Evolutionary conservation across 1,139 yeast species (phyloP), one percentile per base, ranked within the genome.

Genomic region (Blastobotrys petasosporus): DNA sequence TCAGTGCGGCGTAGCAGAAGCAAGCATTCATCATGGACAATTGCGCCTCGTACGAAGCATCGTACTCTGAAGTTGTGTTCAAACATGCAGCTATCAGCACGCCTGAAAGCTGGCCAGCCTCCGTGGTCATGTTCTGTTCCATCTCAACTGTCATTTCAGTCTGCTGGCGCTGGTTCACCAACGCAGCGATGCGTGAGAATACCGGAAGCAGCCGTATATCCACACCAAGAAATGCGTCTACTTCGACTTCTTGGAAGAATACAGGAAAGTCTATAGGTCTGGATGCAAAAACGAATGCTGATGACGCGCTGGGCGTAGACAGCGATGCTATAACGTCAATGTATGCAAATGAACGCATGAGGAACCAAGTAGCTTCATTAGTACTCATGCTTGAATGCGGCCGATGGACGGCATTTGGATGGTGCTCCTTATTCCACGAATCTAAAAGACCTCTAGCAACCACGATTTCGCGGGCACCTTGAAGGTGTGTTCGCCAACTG

Each of bases 341-440:
- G 55, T 82, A 85, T 0, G 82, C 83, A 58, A 80, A 81, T 84
- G 90, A 81, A 47, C 92, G 66, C 59, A 79, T 70, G 46, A 85
- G 65, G 56, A 85, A 84, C 53, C 72, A 80, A 1, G 79, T 65
- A 9, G 80, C 69, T 53, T 78, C 75, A 6, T 69, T 61, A 39
- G 66, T 69, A 37, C 57, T 48, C 5, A 57, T 42, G 17, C 49
- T 53, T 4, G 25, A 20, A 20, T 20, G 25, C 20, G 52, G 52
- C 35, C 51, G 53, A 15, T 56, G 38, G 11, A 59, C 46, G 20
- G 60, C 51, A 1, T 57, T 45, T 2, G 60, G 60, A 38, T 54
- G 58, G 3, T 61, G 61, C 5, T 62, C 63, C 31, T 32, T 39
- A 6, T 41, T 32, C 16, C 52, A 36, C 10, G 45, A 43, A 36